Base-by-base conservation (phyloP, 164 flowering plant species). In the Pachysandra terminalis region DNA sequence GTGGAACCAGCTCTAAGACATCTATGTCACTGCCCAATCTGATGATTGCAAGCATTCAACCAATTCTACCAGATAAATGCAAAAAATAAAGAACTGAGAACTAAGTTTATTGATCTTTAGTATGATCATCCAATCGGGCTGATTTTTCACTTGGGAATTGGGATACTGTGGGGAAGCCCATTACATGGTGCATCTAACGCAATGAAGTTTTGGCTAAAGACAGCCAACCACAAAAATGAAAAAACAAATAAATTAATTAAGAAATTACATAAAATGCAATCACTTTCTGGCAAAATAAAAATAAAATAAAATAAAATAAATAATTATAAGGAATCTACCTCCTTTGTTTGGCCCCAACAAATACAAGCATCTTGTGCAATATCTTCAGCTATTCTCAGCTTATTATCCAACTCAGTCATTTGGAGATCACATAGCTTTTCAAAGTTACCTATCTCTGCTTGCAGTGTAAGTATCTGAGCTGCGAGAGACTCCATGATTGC, bases 301-400 rank as follows among this genome's bases (percentile, higher is more conserved):
- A 19, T 13, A 48, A 32, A 63, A n/a, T n/a, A 53, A 22, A 70
- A 67, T 2, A 59, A 63, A 56, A 5, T 14, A 7, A 48, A 32
- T 60, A 61, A 35, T 61, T 5, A 58, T 21, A 45, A n/a, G 12
- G 37, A 13, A 8, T 21, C 53, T 78, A 89, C 96, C 97, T 87
- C 87, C 69, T 82, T 87, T 56, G 75, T 68, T 73, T 78, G 75
- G 61, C 54, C 65, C 84, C 88, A 86, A 52, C 74, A 68, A 69
- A 63, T 60, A 19, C 69, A 52, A 71, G 82, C 75, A 66, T 85
- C 86, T 53, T 80, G 68, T 53, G 77, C 71, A 69, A 40, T 45
- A 53, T 73, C 75, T 62, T 84, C 86, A 70, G 82, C 56, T 17
- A 40, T 62, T 55, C 65, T 64, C 19, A 95, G 69, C 75, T 84